Base-by-base conservation (phyloP, 768 basidiomycete genomes). In the Tricholoma flavovirens region DNA sequence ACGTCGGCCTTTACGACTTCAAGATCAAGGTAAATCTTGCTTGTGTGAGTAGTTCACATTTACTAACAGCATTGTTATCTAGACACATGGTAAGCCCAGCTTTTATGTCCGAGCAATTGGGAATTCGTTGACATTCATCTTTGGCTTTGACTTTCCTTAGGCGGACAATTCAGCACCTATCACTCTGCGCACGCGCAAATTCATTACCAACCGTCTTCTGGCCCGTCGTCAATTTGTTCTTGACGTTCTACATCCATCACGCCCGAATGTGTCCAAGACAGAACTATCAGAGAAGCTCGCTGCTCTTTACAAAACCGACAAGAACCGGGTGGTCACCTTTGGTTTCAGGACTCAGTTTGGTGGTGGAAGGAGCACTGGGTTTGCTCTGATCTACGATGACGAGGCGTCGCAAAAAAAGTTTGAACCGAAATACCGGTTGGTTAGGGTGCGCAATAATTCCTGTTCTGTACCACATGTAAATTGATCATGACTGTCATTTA, bases 141-240 rank as follows among this genome's bases (percentile, higher is more conserved):
- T n/a, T 59, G 50, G 62, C 46, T 26, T 51, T 58, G 12, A 51
- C 58, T 62, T 55, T 61, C 69, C 19, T 32, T 65, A 91, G 89
- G 82, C 88, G 77, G 90, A 90, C 72, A 78, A 72, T 71, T 79
- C 84, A 73, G 83, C 91, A 72, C 87, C 95, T 58, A 82, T 99
- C 64, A 99, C 97, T 63, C 82, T 99, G 71, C 92, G 97, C 67
- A 97, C 97, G 54, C 90, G 95, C 74, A 98, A 99, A 82, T 98
- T 98, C 81, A 90, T 98, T 75, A 97, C 95, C 71, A 99, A 99
- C 84, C 93, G 94, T 59, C 89, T 99, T 62, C 80, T 99, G 51
- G 86, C 90, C 64, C 90, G 97, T 66, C 90, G 92, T 68, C 97
- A 98, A 81, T 95, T 98, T 69, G 82, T 98, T 64, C 82, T 98